Base-by-base conservation (phyloP, 2,329 filamentous ascomycete genomes). In the Esteya vermicola region DNA sequence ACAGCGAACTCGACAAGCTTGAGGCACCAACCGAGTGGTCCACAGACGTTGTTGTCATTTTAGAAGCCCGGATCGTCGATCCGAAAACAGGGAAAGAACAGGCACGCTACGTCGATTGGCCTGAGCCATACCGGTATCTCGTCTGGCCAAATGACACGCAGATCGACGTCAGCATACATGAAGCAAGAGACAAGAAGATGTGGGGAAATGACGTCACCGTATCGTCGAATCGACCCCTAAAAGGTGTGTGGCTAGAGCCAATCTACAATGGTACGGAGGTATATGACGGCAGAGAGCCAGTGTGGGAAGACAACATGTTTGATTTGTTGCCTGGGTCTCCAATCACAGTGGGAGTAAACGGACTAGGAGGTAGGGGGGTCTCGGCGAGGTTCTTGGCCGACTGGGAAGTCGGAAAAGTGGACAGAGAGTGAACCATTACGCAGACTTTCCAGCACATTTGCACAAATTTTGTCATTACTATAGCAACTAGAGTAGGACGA, bases 51-150 rank as follows among this genome's bases (percentile, higher is more conserved):
- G 26, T 28, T 28, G 26, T 28, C 26, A 9, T 28, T 5, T 14
- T 28, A 10, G 26, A 28, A 14, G 26, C 26, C 10, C 12, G 6
- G 10, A 5, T 28, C 10, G 3, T 40, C 18, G 27, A 32, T 18
- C 32, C 16, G 14, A 18, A 30, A 13, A 32, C 27, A 6, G 33
- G 25, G 12, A 31, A 20, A 6, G 16, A 30, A 14, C 16, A 35
- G 16, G 33, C 32, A 14, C 38, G 38, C 6, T 40, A 28, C 16
- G 38, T 34, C n/a, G 32, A 40, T 33, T 40, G 38, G 38, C 38
- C 38, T 2, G 31, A 40, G 38, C 38, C 38, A 14, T 33, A 35
- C 22, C n/a, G 33, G 5, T 36, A 40, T 14, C 19, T 40, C 21
- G 12, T 13, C 14, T 36, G 34, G 34, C 34, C 34, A 4, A 16